Evolutionary conservation across 306 rosid genomes (phyloP).

Genomic region (Cicer pinnatifidum): DNA sequence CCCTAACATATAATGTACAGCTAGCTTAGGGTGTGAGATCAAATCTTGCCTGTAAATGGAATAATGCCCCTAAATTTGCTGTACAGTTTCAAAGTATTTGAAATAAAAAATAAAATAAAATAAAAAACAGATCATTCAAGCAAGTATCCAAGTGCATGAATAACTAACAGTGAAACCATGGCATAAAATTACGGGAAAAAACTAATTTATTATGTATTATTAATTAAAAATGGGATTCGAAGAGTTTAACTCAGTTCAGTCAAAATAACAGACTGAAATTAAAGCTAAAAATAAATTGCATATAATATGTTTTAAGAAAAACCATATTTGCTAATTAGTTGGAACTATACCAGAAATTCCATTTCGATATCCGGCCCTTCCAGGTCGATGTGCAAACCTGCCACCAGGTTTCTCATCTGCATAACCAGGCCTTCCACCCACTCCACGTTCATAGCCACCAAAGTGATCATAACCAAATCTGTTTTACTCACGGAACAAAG

Average conservation of each 20-base stretch:
- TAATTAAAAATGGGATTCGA: background rate
- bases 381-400: conserved; percentile 70
- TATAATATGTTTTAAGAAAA: background rate
- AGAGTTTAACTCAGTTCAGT: background rate
- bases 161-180: conserved; percentile 19
- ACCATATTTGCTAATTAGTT: background rate
- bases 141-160: background rate
- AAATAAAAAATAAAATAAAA: background rate
- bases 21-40: background rate
- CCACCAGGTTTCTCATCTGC: conserved; percentile 81
- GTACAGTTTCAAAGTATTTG: background rate
- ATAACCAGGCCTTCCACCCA: conserved; percentile 75
- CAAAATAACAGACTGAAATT: background rate
- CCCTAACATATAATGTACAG: background rate
- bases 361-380: conserved; percentile 64
- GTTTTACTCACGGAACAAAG: conserved; percentile 31
- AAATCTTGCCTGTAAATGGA: conserved; percentile 4
- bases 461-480: conserved; percentile 84
- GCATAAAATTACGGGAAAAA: conserved; percentile 10
- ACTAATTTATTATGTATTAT: background rate
- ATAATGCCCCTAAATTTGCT: background rate
- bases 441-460: conserved; percentile 85
- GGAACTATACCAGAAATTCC: conserved; percentile 64
- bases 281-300: background rate
- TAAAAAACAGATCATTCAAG: background rate